phyloP scores from a whole-genome alignment of 1,284 basidiomycete genomes.

The Ganoderma lucidum region DNA sequence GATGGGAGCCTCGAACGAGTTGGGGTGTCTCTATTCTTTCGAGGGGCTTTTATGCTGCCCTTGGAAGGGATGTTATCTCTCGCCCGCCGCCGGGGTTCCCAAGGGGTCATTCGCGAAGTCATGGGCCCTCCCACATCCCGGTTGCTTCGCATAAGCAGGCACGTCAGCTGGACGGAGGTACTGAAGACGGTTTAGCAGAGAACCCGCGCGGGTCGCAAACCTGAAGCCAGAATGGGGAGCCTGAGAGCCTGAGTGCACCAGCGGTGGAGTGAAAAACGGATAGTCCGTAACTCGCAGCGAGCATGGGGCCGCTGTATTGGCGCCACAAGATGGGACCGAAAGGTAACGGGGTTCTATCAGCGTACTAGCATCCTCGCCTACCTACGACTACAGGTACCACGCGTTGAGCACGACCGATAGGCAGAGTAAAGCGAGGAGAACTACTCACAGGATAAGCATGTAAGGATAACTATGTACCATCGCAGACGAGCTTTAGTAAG shows the following conservation, averaged over 20 bases:
- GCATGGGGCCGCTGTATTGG: slow-evolving; percentile 23
- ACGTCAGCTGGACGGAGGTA: slow-evolving; percentile 29
- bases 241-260: slow-evolving; percentile 20
- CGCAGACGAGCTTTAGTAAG: neutral
- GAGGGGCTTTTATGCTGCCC: slow-evolving; percentile 33
- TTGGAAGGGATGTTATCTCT: slow-evolving; percentile 27
- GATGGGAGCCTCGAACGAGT: slow-evolving; percentile 35
- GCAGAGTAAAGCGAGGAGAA: neutral
- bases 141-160: slow-evolving; percentile 25
- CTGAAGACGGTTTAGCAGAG: slow-evolving; percentile 32
- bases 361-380: slow-evolving; percentile 24
- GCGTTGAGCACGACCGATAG: slow-evolving; percentile 17
- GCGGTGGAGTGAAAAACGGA: slow-evolving; percentile 21
- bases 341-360: slow-evolving; percentile 23
- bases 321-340: slow-evolving; percentile 21
- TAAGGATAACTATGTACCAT: neutral
- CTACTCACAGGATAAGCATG: neutral
- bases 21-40: slow-evolving; percentile 28
- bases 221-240: slow-evolving; percentile 25
- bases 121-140: slow-evolving; percentile 32
- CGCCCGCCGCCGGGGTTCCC: slow-evolving; percentile 30
- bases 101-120: slow-evolving; percentile 34
- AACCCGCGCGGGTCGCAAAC: slow-evolving; percentile 20
- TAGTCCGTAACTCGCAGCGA: slow-evolving; percentile 17
- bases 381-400: slow-evolving; percentile 26